phyloP scores from a whole-genome alignment of 345 rosid genomes.

The Citrus hindsii region DNA sequence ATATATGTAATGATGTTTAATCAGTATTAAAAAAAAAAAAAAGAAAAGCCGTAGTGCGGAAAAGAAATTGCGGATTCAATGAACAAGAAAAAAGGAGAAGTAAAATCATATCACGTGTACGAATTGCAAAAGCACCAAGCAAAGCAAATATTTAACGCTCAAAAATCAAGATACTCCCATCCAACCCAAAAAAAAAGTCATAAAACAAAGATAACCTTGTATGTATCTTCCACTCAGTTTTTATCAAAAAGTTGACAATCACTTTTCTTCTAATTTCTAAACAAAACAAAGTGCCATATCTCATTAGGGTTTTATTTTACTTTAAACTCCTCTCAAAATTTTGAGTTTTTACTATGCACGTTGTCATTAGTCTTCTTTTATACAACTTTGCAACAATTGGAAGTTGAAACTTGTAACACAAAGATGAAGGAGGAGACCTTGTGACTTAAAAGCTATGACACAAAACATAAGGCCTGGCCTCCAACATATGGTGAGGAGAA shows the following conservation, averaged over 20 bases:
- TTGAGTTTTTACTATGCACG: not conserved
- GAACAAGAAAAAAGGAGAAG: not conserved
- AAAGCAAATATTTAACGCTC: not conserved
- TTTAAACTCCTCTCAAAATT: not conserved
- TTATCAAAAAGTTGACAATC: not conserved
- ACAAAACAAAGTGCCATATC: not conserved
- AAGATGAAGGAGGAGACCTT: not conserved
- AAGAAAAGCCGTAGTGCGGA: slow-evolving; percentile 7
- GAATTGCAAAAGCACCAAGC: not conserved
- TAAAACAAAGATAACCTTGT: not conserved
- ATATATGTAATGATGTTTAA: too few relatives aligned
- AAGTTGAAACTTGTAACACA: not conserved
- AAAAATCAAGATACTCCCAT: not conserved
- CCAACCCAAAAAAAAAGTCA: not conserved
- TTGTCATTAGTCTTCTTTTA: not conserved
- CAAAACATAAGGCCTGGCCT: not conserved
- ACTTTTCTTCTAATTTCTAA: not conserved
- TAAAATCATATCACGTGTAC: slow-evolving; percentile 5
- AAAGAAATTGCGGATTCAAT: not conserved
- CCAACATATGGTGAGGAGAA: too few relatives aligned
- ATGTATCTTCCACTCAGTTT: not conserved
- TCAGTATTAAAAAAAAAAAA: too few relatives aligned
- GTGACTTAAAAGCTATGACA: not conserved
- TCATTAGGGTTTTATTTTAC: not conserved
- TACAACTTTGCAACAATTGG: not conserved